Percentiles rank a stretch among this genome's conserved stretches.
Evolutionary conservation across 257 asterid genomes (phyloP).

Genomic region (Solanum appendiculatum): DNA sequence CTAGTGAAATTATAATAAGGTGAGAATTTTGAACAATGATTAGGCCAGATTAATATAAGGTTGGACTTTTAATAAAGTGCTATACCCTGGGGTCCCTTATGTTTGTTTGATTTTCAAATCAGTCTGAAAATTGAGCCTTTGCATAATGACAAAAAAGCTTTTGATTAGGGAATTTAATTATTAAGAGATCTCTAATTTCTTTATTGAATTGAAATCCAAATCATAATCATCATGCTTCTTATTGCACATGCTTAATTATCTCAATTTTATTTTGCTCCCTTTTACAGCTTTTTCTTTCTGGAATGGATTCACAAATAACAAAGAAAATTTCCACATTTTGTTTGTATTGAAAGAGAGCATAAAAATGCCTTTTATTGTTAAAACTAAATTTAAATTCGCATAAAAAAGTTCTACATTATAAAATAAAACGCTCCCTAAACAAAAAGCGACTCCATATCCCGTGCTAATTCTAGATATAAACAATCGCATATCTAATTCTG

Average conservation of each 20-base stretch:
- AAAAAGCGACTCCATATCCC: no score
- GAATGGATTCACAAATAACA: background rate
- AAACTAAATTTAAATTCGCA: no score
- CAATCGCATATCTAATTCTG: background rate
- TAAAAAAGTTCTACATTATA: no score
- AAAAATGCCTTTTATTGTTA: background rate
- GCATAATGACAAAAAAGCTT: background rate
- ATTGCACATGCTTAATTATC: background rate
- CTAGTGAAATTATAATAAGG: background rate
- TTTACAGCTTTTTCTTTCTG: background rate
- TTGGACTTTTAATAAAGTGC: background rate
- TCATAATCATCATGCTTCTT: background rate
- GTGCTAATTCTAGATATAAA: background rate
- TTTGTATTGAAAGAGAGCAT: background rate
- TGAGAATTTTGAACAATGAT: background rate
- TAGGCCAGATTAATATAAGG: background rate
- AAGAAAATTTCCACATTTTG: background rate
- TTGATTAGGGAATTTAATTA: background rate
- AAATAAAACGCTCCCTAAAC: background rate
- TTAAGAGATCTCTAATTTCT: background rate
- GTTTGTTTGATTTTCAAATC: background rate
- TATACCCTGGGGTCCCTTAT: background rate
- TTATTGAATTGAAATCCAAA: background rate
- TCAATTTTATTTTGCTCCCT: background rate
- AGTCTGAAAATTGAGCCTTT: background rate